Base-by-base conservation (phyloP, 371 early-diverging fungal species). In the Basidiobolus meristosporus region DNA sequence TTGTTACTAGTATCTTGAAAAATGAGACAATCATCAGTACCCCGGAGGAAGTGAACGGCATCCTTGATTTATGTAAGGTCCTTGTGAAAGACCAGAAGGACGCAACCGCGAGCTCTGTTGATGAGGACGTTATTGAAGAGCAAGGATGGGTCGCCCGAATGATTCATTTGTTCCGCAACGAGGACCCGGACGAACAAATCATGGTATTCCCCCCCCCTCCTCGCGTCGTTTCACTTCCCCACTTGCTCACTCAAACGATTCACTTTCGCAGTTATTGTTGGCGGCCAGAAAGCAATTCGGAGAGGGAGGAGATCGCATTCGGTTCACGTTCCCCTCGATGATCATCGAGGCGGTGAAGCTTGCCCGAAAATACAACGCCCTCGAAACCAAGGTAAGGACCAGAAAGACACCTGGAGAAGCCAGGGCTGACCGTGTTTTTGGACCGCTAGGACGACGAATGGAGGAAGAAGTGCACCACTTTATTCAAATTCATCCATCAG, bases 291-390 rank as follows among this genome's bases (percentile, higher is more conserved):
- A 83, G 38, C 77, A 82, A 43, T 70, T 93, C 37, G 68, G 64
- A 7, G 73, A 82, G 45, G 85, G 89, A 41, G 88, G 82, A 11
- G 74, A 78, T 39, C 73, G 90, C 23, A 73, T 91, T 31, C 65
- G 74, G 30, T 85, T 77, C 47, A 86, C 90, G 15, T 77, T 84
- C 50, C 91, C 93, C 12, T 70, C 93, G 3, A 53, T 95, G 20
- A 63, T 83, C 14, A 58, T 69, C 28, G 66, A 70, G 2, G 70
- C 77, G 28, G 59, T 87, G n/a, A 73, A 75, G 28, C 60, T 90
- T 16, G 75, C 82, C 14, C 47, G 56, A 6, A 63, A 72, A 33
- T 47, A 64, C 19, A 58, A 62, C 47, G 35, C 41, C 15, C 46
- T 59, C 2, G 62, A 65, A 47, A 62, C 56, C 2, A 47, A 52